Conservation (phyloP, 208 protist genomes). For the Acanthamoeba triangularis region DNA sequence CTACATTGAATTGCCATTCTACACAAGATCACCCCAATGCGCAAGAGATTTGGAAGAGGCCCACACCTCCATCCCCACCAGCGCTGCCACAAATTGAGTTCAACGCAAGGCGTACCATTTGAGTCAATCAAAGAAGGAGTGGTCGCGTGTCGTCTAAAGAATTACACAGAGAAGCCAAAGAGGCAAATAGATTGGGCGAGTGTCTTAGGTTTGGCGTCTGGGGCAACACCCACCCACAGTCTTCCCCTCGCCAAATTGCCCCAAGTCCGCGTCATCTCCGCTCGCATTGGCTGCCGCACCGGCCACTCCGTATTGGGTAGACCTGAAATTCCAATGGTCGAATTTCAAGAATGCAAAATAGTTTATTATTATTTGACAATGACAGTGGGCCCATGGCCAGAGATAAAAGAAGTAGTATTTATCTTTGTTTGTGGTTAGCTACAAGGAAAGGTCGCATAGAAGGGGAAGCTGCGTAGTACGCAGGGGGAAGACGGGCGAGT, state of each 20-base stretch:
- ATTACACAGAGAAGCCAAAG: not conserved
- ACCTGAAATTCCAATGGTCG: not conserved
- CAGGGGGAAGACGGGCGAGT: not conserved
- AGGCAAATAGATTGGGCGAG: not conserved
- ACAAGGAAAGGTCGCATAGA: no score
- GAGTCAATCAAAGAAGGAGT: not conserved
- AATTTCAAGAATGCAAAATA: not conserved
- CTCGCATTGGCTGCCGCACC: not conserved
- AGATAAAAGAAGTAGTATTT: not conserved
- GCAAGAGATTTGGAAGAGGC: no score
- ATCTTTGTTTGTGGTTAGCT: not conserved
- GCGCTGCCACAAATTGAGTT: no score
- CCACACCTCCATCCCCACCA: no score
- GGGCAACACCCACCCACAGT: conserved; percentile 30
- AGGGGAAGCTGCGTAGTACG: no score
- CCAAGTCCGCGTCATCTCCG: conserved; percentile 4
- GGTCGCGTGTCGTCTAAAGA: not conserved
- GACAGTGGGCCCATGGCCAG: not conserved
- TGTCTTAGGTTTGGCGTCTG: not conserved
- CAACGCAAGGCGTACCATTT: conserved; percentile 13
- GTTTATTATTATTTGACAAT: not conserved
- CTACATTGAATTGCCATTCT: no score
- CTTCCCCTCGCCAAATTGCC: not conserved
- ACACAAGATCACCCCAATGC: no score
- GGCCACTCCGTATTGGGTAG: not conserved